These are phyloP conservation scores for Cardamine occulta DNA, from an alignment of 345 rosid genomes.

Conservation along the genomic window DNA sequence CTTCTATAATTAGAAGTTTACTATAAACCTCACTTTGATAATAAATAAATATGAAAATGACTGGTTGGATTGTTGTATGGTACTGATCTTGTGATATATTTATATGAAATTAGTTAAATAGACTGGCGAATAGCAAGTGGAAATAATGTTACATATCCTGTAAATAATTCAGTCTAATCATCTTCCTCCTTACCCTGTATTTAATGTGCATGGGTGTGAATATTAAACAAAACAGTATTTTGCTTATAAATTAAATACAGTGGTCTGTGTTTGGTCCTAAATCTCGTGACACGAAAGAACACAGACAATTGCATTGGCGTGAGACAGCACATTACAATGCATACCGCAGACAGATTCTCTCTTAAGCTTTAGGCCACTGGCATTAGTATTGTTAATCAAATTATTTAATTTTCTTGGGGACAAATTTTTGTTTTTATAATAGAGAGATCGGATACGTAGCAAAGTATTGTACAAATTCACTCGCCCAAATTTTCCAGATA, in stretches of 20 bases:
- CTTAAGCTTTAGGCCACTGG: conserved; percentile 30
- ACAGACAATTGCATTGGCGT: conserved; percentile 42
- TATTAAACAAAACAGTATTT: conserved; percentile 30
- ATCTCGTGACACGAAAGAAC: conserved; percentile 44
- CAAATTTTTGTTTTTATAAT: conserved; percentile 5
- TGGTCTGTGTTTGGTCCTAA: conserved; percentile 44
- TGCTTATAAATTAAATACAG: conserved; percentile 21
- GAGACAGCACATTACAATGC: conserved; percentile 44
- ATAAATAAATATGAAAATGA: background rate
- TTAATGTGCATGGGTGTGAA: conserved; percentile 36
- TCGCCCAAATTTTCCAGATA: background rate
- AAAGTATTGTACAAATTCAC: conserved; percentile 26
- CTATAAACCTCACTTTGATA: background rate
- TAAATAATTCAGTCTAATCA: conserved; percentile 22
- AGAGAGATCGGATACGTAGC: conserved; percentile 25
- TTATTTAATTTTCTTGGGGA: background rate
- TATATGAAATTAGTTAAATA: background rate
- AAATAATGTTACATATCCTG: background rate
- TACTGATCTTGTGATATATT: conserved; percentile 4
- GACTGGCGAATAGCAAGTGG: conserved; percentile 32
- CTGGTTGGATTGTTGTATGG: conserved; percentile 13
- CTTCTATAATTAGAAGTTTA: background rate
- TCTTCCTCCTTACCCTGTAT: conserved; percentile 28
- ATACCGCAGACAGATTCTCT: conserved; percentile 39
- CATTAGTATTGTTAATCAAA: background rate